phyloP scores from a whole-genome alignment of 2,329 filamentous ascomycete genomes.

The Blumeria graminis region DNA sequence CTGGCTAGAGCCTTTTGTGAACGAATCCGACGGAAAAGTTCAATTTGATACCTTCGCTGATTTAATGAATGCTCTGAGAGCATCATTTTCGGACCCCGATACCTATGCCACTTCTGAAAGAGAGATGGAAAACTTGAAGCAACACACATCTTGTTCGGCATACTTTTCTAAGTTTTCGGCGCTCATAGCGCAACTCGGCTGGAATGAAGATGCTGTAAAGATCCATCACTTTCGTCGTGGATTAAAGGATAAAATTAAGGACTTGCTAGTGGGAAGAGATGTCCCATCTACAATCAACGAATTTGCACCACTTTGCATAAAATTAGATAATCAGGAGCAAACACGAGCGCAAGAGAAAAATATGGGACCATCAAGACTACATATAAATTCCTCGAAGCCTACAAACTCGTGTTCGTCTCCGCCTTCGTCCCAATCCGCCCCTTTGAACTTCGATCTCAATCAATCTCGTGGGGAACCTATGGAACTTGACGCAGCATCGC shows the following conservation, averaged over 20 bases:
- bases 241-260: not conserved
- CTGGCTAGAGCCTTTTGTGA: not conserved
- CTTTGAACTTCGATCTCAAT: no score
- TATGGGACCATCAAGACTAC: no score
- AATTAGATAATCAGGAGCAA: not conserved
- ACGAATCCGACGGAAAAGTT: no score
- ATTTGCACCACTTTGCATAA: not conserved
- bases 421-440: no score
- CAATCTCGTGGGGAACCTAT: no score
- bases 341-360: not conserved
- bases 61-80: not conserved
- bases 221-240: not conserved
- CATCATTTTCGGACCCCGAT: not conserved
- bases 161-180: not conserved
- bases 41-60: not conserved
- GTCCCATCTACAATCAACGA: not conserved
- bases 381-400: no score
- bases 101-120: not conserved
- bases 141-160: not conserved
- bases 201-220: not conserved
- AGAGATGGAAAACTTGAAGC: not conserved
- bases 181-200: not conserved
- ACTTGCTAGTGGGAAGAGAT: no score
- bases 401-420: no score
- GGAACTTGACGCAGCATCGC: no score